Base-by-base conservation (phyloP, 2,329 filamentous ascomycete genomes). In the Ambrosiella cleistominuta region DNA sequence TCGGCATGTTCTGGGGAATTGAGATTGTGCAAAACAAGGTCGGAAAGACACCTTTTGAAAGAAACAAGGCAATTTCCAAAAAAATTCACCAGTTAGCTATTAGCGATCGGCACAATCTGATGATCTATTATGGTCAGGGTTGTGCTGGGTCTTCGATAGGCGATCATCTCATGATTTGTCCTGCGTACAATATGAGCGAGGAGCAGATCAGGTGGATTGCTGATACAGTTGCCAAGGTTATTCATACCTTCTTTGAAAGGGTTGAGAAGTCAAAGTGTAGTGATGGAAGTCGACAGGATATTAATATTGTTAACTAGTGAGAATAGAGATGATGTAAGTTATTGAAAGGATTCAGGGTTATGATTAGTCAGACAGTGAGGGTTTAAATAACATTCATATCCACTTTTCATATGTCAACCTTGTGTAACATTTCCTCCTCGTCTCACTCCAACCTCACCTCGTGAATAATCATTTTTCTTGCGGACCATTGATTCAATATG, bases 101-200 rank as follows among this genome's bases (percentile, higher is more conserved):
- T 4, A 37, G 27, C 7, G 27, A 38, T n/a, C 44, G 36, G 9
- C 37, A 35, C 7, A 47, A 36, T 19, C 52, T 50, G 12, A 56
- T 52, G 57, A 37, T 59, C 6, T 59, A 59, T 38, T 53, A 59
- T 15, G 57, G 57, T 1, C 57, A 59, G 45, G 57, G 57, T n/a
- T 52, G 52, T 38, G 57, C 53, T 13, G 57, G 57, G 7, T 17
- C 17, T 38, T 17, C n/a, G 12, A 66, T 66, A 1, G 85, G 85
- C 8, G 86, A 90, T 64, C 83, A 87, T 66, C 71, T 88, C 42
- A 73, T 89, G 39, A 64, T 90, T 12, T 78, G 83, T 1, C 86
- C 86, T 4, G 76, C 85, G 0, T 87, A 81, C 68, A 86, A 79
- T 52, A 72, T 82, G 15, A 80, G 75, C 1, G 68, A 69, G 47